Percentiles rank a stretch among this genome's conserved stretches.
Conservation (phyloP, 139 green algal species). For the Picochlorum costavermella region DNA sequence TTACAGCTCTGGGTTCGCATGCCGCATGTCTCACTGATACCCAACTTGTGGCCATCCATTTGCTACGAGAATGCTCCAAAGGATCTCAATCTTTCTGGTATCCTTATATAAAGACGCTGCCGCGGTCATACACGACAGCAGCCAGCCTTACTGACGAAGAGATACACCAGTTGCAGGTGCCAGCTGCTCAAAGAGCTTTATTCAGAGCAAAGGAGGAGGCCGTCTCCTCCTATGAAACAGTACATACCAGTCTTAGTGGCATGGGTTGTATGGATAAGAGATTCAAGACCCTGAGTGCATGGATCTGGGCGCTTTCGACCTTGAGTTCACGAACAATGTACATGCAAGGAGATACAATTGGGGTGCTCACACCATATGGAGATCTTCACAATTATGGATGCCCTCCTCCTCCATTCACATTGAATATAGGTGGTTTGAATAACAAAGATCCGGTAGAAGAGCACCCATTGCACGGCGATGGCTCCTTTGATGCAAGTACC, state of each 20-base stretch:
- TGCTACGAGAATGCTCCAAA: conserved; percentile 59
- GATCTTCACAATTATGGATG: conserved; percentile 84
- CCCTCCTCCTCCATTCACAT: conserved; percentile 42
- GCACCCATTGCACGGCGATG: conserved; percentile 28
- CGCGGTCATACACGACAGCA: conserved; percentile 44
- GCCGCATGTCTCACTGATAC: background rate
- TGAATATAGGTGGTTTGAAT: conserved; percentile 17
- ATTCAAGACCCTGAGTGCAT: background rate
- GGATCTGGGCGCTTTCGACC: conserved; percentile 51
- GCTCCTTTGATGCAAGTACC: conserved; percentile 27
- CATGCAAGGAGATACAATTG: conserved; percentile 52
- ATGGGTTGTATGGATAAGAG: no score
- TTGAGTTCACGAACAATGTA: conserved; percentile 69
- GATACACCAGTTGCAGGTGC: conserved; percentile 36
- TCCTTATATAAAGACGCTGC: conserved; percentile 62
- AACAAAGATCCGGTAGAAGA: no score
- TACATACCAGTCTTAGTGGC: no score
- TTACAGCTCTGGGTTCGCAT: background rate
- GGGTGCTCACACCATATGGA: conserved; percentile 68
- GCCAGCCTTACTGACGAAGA: conserved; percentile 26
- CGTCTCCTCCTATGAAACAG: background rate
- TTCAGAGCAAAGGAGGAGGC: conserved; percentile 21
- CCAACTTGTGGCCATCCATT: conserved; percentile 55
- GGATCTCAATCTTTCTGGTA: conserved; percentile 41
- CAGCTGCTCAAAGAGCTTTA: conserved; percentile 13